These are phyloP conservation scores for Aquilaria sinensis DNA, from an alignment of 345 rosid species.

Conservation along the genomic window DNA sequence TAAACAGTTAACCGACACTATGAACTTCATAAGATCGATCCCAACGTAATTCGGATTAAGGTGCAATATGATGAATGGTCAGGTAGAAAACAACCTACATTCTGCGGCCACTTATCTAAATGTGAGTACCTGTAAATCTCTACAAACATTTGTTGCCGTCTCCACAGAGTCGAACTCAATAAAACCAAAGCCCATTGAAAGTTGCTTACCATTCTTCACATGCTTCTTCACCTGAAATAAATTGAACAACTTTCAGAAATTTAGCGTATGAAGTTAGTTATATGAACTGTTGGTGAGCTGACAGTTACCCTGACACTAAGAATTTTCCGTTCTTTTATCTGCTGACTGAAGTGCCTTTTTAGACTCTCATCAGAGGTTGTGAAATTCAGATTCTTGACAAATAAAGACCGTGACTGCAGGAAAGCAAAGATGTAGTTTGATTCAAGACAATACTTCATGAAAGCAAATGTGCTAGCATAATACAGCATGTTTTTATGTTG, in stretches of 20 bases:
- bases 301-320: constrained; percentile 69
- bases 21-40: too few species aligned
- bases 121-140: constrained; percentile 65
- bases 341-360: constrained; percentile 60
- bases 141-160: constrained; percentile 56
- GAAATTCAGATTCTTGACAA: constrained; percentile 88
- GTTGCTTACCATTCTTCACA: constrained; percentile 67
- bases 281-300: too few species aligned
- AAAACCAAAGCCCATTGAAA: constrained; percentile 93
- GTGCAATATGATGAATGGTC: too few species aligned
- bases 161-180: constrained; percentile 80
- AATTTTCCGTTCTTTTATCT: constrained; percentile 65
- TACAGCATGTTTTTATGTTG: too few species aligned
- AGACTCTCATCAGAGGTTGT: constrained; percentile 77
- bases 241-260: too few species aligned
- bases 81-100: neutral
- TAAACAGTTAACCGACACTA: too few species aligned
- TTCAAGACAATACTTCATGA: neutral
- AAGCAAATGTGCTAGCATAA: too few species aligned
- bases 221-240: constrained; percentile 69
- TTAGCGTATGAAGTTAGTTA: too few species aligned
- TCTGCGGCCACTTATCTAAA: neutral
- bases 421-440: constrained; percentile 14
- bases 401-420: constrained; percentile 74
- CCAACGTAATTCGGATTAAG: too few species aligned